Conservation (phyloP, 2,329 filamentous ascomycete genomes). For the Xylaria multiplex region DNA sequence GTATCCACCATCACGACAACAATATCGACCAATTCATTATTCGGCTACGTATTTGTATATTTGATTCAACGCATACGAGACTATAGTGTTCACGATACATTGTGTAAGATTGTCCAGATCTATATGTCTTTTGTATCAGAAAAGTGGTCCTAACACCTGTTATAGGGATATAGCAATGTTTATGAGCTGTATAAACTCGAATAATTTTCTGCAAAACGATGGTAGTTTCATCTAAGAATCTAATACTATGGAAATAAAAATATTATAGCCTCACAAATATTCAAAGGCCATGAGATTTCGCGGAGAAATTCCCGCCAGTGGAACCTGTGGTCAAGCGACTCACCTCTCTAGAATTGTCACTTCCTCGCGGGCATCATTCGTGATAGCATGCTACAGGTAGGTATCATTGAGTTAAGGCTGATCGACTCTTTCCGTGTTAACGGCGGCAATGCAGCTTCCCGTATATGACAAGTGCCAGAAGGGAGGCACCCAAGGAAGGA, state of each 20-base stretch:
- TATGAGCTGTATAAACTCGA: not conserved
- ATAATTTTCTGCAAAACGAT: not conserved
- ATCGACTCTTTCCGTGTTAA: conserved; percentile 6
- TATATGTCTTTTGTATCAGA: not conserved
- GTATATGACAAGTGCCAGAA: not conserved
- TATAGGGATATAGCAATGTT: conserved; percentile 7
- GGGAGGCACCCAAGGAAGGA: conserved; percentile 3
- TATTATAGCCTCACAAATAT: not conserved
- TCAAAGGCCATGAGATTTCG: not conserved
- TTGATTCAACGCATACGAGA: too few species aligned
- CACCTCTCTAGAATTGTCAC: not conserved
- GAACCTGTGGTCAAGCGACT: not conserved
- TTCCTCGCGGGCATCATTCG: not conserved
- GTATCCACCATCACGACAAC: too few species aligned
- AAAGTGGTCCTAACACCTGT: too few species aligned
- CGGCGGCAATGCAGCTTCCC: conserved; percentile 11
- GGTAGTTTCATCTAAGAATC: not conserved
- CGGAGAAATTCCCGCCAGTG: not conserved
- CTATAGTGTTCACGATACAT: too few species aligned
- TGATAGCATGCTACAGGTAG: too few species aligned
- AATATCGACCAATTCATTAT: too few species aligned
- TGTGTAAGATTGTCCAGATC: not conserved
- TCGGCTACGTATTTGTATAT: too few species aligned
- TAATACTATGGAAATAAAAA: not conserved
- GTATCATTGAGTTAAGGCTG: not conserved